Conservation (phyloP, 768 basidiomycete genomes). For the Pleurotus djamor region DNA sequence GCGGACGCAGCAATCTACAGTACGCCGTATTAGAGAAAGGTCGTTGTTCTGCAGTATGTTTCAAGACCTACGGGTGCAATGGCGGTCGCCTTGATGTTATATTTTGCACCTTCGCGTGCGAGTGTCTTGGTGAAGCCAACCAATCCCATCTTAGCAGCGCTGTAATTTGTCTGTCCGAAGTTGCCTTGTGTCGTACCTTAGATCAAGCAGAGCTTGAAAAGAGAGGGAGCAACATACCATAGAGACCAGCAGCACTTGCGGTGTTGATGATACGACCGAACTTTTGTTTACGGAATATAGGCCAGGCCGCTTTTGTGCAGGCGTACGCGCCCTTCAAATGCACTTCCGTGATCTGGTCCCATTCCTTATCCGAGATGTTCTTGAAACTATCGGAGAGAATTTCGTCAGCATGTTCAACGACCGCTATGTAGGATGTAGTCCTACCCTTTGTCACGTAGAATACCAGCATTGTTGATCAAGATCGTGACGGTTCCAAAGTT, state of each 20-base stretch:
- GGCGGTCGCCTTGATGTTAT: conserved; percentile 81
- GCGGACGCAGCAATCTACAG: conserved; percentile 86
- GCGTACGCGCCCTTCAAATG: conserved; percentile 94
- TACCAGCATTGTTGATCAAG: conserved; percentile 96
- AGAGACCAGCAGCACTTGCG: conserved; percentile 91
- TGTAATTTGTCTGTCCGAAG: conserved; percentile 97
- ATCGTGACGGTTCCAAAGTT: conserved; percentile 83
- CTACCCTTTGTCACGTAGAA: conserved; percentile 78
- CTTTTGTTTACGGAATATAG: conserved; percentile 90
- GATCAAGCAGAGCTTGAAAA: no score
- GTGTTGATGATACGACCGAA: conserved; percentile 95
- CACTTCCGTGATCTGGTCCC: conserved; percentile 85
- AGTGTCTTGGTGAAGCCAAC: conserved; percentile 92
- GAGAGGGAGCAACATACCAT: conserved; percentile 50
- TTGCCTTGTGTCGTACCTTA: conserved; percentile 52
- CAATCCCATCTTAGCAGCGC: conserved; percentile 96
- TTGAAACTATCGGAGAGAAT: conserved; percentile 62
- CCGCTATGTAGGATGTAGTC: conserved; percentile 12
- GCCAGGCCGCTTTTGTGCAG: conserved; percentile 95
- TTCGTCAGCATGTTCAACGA: background rate
- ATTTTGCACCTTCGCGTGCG: conserved; percentile 89
- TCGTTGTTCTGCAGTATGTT: background rate
- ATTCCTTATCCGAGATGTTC: conserved; percentile 96
- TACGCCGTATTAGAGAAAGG: background rate
- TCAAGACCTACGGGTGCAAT: conserved; percentile 75